Evolutionary conservation across 352 stramenopile species (phyloP), one percentile per base, ranked within the genome.

Genomic region (Globisporangium yorkense): DNA sequence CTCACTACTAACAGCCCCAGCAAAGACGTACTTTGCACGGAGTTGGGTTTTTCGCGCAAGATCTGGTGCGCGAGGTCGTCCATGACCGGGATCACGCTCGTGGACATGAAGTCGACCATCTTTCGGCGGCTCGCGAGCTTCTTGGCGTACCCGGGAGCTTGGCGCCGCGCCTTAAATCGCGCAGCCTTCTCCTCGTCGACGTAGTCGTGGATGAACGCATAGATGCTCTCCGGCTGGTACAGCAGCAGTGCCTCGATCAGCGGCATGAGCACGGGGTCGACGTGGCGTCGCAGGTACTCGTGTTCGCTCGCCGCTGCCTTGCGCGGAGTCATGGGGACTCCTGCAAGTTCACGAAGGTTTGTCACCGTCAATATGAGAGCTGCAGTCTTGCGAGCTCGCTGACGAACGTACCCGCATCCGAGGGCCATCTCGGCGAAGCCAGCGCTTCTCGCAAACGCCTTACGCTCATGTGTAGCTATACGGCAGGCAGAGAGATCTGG

Each of bases 41-140:
- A 87, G 53, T 57, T 79, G 1, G 83, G 83, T 41, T 85, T 87
- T 35, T 88, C 77, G 39, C 77, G 75, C 27, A 93, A 53, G 60
- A 93, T 90, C 59, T 91, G 81, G 43, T 82, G 82, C 24, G 84
- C 81, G 5, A 94, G 68, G 55, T 92, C 81, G 54, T 94, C 81
- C 80, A 94, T 94, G 37, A 94, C 71, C 24, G 84, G 84, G 43
- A 94, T 88, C 33, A 92, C 81, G 39, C 72, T 91, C 47, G 80
- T 88, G 18, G 81, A 85, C 81, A 94, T 92, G 59, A 89, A 93
- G 40, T 90, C 77, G 31, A 84, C 80, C 84, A 92, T 94, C 48
- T 85, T 87, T 13, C 70, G 72, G 12, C 80, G 84, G 37, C 77
- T 87, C 3, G 79, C 74, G 16, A 90, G 74, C 55, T 87, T 89